Evolutionary conservation across 2,329 filamentous ascomycete genomes (phyloP).

Genomic region (Hymenoscyphus salicellus): DNA sequence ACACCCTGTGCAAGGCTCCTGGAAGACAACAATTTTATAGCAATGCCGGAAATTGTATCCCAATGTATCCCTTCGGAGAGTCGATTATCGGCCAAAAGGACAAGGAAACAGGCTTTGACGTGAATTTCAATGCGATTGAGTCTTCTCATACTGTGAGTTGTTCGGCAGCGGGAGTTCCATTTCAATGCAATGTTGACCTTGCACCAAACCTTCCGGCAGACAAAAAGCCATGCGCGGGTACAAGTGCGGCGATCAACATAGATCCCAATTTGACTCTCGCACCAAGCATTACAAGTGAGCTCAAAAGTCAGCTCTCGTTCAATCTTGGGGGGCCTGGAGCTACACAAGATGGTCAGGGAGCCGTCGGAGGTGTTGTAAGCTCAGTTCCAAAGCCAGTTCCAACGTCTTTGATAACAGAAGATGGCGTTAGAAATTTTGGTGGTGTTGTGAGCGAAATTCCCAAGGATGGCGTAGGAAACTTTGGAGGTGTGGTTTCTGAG

Average conservation of each 20-base stretch:
- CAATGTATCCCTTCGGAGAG: background rate
- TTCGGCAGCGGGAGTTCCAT: background rate
- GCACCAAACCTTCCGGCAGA: background rate
- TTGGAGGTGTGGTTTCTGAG: background rate
- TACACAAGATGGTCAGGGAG: background rate
- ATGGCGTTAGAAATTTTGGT: background rate
- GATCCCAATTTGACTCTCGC: background rate
- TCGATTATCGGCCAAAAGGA: slow-evolving; percentile 1
- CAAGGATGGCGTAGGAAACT: no score
- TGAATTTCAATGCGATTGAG: slow-evolving; percentile 2
- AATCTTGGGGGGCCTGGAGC: background rate
- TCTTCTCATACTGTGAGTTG: slow-evolving; percentile 2
- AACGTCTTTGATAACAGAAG: background rate
- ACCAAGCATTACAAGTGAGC: background rate
- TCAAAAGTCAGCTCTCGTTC: background rate
- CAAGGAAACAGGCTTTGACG: background rate
- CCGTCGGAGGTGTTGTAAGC: background rate
- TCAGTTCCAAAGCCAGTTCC: no score
- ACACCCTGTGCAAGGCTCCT: slow-evolving; percentile 6
- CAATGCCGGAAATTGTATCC: slow-evolving; percentile 2
- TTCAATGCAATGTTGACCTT: slow-evolving; percentile 2
- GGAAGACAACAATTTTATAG: slow-evolving; percentile 6
- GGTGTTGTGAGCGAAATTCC: background rate
- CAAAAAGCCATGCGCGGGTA: background rate
- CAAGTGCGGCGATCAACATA: background rate